These are phyloP conservation scores for Neonectria ditissima DNA, from an alignment of 2,329 filamentous ascomycete species.

Conservation along the genomic window DNA sequence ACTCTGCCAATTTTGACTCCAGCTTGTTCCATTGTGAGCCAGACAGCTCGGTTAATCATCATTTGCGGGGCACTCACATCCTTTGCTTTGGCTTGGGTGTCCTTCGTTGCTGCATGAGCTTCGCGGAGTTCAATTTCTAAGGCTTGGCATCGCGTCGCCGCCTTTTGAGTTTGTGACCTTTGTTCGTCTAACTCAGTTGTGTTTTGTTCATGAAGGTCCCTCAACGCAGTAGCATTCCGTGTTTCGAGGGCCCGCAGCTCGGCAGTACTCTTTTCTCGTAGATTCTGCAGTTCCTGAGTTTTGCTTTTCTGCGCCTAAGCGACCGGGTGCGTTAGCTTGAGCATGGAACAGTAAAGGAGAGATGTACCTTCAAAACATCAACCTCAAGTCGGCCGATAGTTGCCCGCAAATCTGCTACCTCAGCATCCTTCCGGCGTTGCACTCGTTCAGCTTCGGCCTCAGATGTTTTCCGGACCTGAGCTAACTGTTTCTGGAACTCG, in stretches of 20 bases:
- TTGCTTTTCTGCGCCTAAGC: conserved; percentile 69
- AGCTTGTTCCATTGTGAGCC: conserved; percentile 42
- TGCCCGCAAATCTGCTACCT: conserved; percentile 71
- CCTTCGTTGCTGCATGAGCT: conserved; percentile 32
- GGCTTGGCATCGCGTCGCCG: conserved; percentile 38
- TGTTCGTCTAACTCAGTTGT: conserved; percentile 39
- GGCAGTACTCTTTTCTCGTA: conserved; percentile 25
- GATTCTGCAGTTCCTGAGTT: conserved; percentile 67
- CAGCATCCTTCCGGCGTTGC: conserved; percentile 66
- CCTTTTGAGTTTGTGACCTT: conserved; percentile 40
- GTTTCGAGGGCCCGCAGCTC: conserved; percentile 39
- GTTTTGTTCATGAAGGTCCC: conserved; percentile 27
- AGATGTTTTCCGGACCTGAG: conserved; percentile 60
- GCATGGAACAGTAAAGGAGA: background rate
- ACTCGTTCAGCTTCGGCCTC: conserved; percentile 63
- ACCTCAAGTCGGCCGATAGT: conserved; percentile 72
- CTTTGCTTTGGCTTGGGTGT: conserved; percentile 38
- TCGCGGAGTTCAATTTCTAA: conserved; percentile 46
- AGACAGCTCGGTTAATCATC: conserved; percentile 39
- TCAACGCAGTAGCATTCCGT: conserved; percentile 2
- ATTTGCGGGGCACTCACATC: conserved; percentile 38
- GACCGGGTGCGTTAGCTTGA: conserved; percentile 7
- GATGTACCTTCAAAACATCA: conserved; percentile 68
- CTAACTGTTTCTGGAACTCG: conserved; percentile 57
- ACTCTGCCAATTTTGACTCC: conserved; percentile 51